Base-by-base conservation (phyloP, 2,329 filamentous ascomycete genomes). In the Colletotrichum tropicicola region DNA sequence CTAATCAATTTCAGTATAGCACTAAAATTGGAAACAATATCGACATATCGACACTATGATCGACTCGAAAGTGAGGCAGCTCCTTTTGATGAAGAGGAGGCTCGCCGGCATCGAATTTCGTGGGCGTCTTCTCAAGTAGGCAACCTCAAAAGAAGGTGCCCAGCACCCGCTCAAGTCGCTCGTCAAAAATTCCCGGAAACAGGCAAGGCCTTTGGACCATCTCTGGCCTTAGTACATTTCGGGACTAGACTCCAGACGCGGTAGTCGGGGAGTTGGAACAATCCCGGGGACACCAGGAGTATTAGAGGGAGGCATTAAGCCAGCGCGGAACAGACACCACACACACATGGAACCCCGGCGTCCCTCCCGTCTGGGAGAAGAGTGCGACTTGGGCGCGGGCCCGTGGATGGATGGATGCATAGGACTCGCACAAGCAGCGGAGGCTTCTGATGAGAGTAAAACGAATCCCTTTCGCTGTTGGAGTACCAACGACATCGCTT, bases 141-240 rank as follows among this genome's bases (percentile, higher is more conserved):
- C 39, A 28, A 27, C 27, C 45, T 41, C 28, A 30, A 23, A 53
- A 23, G 27, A 61, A 21, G 15, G 43, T 49, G 48, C 17, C 53
- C 44, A 41, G 45, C 6, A 53, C 25, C 47, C 44, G 39, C 45
- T 59, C 52, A 51, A 30, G 58, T 27, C 27, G 27, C 55, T 30
- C 32, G 67, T 64, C 58, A 69, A 69, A 68, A 64, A 63, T 68
- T 68, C 51, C 67, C 67, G 51, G 55, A 69, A 54, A 49, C 32
- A 68, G 69, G 35, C 47, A 66, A 66, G 67, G 69, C 86, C 85
- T 30, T 35, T 53, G 23, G 28, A 25, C 48, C 37, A 45, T 12
- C 41, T 25, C 32, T 28, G 32, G 47, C 15, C 23, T 66, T 55
- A 68, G 53, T 57, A 43, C 48, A 12, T n/a, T 58, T 68, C 43